Conservation (phyloP, 345 rosid species). For the Citrus reticulata region DNA sequence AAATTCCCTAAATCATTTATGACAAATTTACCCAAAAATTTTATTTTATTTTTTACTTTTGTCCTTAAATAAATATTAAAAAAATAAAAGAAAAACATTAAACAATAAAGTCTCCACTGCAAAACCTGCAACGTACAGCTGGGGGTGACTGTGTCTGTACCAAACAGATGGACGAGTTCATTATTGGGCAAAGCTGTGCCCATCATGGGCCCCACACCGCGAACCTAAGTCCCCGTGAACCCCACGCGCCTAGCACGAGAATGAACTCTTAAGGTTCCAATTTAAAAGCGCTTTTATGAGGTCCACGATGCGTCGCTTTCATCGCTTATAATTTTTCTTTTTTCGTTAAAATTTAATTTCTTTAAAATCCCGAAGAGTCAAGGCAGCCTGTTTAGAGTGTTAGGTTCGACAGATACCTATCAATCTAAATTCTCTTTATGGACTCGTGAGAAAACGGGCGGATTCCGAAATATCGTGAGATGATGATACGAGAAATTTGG, state of each 20-base stretch:
- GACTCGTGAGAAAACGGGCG: neutral
- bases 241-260: neutral
- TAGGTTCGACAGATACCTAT: slow-evolving; percentile 13
- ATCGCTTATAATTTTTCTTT: neutral
- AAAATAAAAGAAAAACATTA: neutral
- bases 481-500: neutral
- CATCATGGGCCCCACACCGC: neutral
- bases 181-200: neutral
- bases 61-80: neutral
- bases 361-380: neutral
- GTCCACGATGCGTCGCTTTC: slow-evolving; percentile 5
- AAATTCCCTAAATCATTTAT: neutral
- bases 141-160: neutral
- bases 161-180: neutral
- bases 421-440: neutral
- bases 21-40: neutral
- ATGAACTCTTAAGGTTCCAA: neutral
- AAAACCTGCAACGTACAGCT: neutral
- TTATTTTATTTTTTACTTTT: neutral
- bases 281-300: neutral
- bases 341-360: neutral
- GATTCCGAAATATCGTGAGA: neutral
- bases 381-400: neutral
- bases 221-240: neutral
- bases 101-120: neutral